Evolutionary conservation across 495 filamentous ascomycete species (phyloP).

Genomic region (Amniculicola lignicola): DNA sequence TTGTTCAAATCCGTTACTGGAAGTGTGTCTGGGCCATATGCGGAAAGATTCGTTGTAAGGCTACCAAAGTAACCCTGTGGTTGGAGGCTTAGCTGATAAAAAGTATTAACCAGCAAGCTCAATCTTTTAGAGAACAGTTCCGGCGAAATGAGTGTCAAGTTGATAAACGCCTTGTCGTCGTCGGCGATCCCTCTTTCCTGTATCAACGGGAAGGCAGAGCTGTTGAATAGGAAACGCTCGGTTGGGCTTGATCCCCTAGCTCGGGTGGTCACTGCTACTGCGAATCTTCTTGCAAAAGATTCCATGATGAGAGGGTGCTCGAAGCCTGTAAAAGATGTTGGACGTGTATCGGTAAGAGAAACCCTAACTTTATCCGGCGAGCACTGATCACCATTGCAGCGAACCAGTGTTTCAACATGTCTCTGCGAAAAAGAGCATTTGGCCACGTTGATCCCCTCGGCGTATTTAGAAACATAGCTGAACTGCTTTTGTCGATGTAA

Average conservation of each 20-base stretch:
- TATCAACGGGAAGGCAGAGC: conserved; percentile 13
- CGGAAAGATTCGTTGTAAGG: conserved; percentile 21
- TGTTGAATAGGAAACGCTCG: conserved; percentile 21
- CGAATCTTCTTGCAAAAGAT: conserved; percentile 1
- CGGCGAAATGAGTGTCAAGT: conserved; percentile 13
- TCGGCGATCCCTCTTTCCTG: not conserved
- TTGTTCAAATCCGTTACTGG: conserved; percentile 21
- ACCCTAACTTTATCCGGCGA: conserved; percentile 13
- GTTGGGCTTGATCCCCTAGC: conserved; percentile 11
- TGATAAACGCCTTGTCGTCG: not conserved
- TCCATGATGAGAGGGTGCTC: conserved; percentile 9
- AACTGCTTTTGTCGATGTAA: not conserved
- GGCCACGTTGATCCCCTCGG: conserved; percentile 4
- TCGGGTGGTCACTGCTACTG: not conserved
- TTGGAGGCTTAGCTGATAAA: conserved; percentile 20
- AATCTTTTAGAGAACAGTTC: conserved; percentile 25
- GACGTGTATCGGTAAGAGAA: conserved; percentile 12
- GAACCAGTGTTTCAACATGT: conserved; percentile 21
- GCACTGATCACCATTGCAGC: conserved; percentile 21
- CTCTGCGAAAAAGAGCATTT: conserved; percentile 22
- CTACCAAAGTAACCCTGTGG: conserved; percentile 18
- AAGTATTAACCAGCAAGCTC: conserved; percentile 28
- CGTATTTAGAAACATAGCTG: not conserved
- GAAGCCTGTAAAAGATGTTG: conserved; percentile 13
- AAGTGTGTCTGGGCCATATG: conserved; percentile 32